Evolutionary conservation across 306 rosid genomes (phyloP).

Genomic region (Dryas alaskensis): DNA sequence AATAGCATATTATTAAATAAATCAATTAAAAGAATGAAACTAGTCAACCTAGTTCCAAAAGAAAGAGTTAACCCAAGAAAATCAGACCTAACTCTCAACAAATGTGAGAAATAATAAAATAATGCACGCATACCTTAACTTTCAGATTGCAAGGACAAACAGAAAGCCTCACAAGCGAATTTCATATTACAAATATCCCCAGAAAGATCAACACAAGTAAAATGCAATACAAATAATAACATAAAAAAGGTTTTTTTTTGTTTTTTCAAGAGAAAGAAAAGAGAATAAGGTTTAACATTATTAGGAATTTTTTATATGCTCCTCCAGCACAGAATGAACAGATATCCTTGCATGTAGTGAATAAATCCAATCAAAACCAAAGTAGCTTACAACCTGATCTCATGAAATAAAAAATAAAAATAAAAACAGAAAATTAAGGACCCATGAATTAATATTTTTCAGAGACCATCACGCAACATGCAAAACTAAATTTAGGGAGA

Average conservation of each 20-base stretch:
- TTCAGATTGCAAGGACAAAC: slow-evolving; percentile 12
- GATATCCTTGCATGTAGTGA: slow-evolving; percentile 1
- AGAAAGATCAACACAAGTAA: background rate
- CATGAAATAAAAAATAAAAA: background rate
- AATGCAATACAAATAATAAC: background rate
- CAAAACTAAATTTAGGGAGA: background rate
- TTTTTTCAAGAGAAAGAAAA: background rate
- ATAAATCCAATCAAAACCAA: background rate
- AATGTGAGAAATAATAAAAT: slow-evolving; percentile 8
- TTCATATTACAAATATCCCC: slow-evolving; percentile 1
- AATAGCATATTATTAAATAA: background rate
- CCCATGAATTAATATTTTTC: slow-evolving; percentile 10
- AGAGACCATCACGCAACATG: slow-evolving; percentile 1
- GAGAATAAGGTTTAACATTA: background rate
- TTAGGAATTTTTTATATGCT: background rate
- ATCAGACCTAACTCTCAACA: slow-evolving; percentile 24
- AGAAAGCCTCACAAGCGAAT: slow-evolving; percentile 10
- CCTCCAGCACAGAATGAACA: background rate
- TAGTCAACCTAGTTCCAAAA: slow-evolving; percentile 24
- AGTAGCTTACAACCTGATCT: background rate
- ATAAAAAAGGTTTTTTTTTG: background rate
- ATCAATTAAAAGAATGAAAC: background rate
- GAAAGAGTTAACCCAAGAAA: slow-evolving; percentile 18
- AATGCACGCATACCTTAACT: background rate
- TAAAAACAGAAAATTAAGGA: background rate